Evolutionary conservation across 805 yeast species (phyloP), one percentile per base, ranked within the genome.

Genomic region (Danielozyma ontarioensis): DNA sequence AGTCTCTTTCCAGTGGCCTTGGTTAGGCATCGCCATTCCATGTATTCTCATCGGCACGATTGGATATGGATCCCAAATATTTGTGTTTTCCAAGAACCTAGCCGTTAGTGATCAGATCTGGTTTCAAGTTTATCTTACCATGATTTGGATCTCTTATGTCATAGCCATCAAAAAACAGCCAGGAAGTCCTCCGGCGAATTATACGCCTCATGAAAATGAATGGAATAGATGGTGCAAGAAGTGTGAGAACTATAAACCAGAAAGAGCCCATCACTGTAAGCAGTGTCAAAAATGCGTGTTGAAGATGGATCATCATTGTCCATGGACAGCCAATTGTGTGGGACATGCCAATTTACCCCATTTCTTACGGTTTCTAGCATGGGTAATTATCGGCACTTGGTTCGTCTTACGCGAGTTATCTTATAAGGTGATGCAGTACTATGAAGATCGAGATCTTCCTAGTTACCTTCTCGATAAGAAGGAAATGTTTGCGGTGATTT

Each of bases 241-340:
- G 53, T 88, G 96, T 56, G 45, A 77, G 25, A 58, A 55, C 25
- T 78, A 72, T 57, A 88, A 88, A 52, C 96, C 96, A 0, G 90
- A 81, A 49, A 60, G 96, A 39, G 51, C 86, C 3, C 96, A 88
- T 52, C 96, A 88, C 59, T 88, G 96, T 55, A 81, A 81, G 46
- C 71, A 76, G 1, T 86, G 94, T 50, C 66, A 73, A n/a, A 46
- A 41, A 26, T 88, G 96, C 56, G 80, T 88, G n/a, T 54, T 88
- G 36, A 74, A 76, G 51, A 89, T 88, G 96, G 97, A 88, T 55
- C 97, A 88, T 53, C 96, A 88, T 59, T 68, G 82, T 24, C 96
- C 96, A 0, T 89, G 96, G 96, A 86, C 95, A 0, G 74, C 76
- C 55, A 89, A 85, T 51, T 89, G 96, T 51, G 90, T 89, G 14